Evolutionary conservation across 1,139 yeast genomes (phyloP), one percentile per base, ranked within the genome.

Genomic region (Candida tropicalis): DNA sequence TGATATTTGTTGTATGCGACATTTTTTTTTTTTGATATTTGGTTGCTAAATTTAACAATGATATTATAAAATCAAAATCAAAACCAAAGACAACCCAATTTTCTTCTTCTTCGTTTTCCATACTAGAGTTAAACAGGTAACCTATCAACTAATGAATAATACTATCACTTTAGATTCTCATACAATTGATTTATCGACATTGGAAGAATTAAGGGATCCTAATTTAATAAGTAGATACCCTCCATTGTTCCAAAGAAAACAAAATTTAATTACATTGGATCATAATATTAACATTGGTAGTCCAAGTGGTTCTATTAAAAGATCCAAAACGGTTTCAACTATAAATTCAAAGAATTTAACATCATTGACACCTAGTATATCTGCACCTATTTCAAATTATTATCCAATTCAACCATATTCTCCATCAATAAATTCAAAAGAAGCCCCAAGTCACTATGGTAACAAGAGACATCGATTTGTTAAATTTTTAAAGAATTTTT

Each of bases 151-250:
- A 9, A 49, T 47, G 51, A 42, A 45, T 9, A 28, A 17, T 22
- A 41, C 45, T 11, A 23, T 49, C 2, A 42, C 38, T 9, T 27
- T 42, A 34, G 41, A 38, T 15, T 35, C 51, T 13, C 40, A 44
- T 34, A 46, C 40, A 6, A 31, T 52, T 17, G 54, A 52, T 41
- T 29, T 52, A 23, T 40, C 44, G 15, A 50, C 53, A 1, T 42
- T 52, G 16, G 50, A 45, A 16, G 55, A 50, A 31, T 39, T 50
- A 23, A 39, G 52, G 24, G 54, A 52, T 39, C 56, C 55, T 3
- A 44, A 48, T 38, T 40, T 50, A 23, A 44, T 46, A 17, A 47
- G 47, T 38, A 31, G 56, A 31, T 53, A 52, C 37, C 54, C 56
- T 2, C 56, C 52, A 20, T 43, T 53, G 18, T 50, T 39, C 31